Conservation (phyloP, 2,329 filamentous ascomycete genomes). For the Botryotinia calthae region DNA sequence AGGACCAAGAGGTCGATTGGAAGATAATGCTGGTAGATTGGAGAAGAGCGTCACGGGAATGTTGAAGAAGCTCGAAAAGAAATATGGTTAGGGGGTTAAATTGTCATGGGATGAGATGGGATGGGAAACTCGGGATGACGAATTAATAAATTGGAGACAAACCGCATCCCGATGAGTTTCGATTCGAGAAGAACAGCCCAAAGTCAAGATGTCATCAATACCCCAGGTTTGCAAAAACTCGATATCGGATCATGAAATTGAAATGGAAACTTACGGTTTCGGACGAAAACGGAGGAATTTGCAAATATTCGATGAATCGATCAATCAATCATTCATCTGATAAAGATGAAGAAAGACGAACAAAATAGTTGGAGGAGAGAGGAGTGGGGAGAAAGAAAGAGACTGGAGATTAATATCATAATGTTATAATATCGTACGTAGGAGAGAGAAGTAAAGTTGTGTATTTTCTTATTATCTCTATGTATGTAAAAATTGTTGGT, state of each 20-base stretch:
- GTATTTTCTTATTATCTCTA: background rate
- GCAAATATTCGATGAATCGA: background rate
- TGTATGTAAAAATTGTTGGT: background rate
- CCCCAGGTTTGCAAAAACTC: background rate
- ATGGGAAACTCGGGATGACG: background rate
- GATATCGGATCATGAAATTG: background rate
- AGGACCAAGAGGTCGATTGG: conserved; percentile 54
- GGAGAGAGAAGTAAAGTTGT: background rate
- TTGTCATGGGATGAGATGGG: background rate
- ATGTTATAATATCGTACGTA: background rate
- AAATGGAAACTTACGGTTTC: background rate
- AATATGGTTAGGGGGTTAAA: conserved; percentile 32
- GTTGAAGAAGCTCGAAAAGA: conserved; percentile 78
- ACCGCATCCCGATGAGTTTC: background rate
- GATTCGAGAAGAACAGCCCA: background rate
- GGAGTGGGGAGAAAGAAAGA: background rate
- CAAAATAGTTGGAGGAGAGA: background rate
- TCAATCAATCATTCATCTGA: background rate
- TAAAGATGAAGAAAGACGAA: no score
- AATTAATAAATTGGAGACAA: background rate
- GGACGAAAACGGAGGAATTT: background rate
- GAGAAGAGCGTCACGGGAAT: conserved; percentile 70
- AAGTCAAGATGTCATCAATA: no score
- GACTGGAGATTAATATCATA: background rate
- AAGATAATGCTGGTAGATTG: conserved; percentile 62